Evolutionary conservation across 2,329 filamentous ascomycete genomes (phyloP), one percentile per base, ranked within the genome.

Genomic region (Cryphonectria naterciae): DNA sequence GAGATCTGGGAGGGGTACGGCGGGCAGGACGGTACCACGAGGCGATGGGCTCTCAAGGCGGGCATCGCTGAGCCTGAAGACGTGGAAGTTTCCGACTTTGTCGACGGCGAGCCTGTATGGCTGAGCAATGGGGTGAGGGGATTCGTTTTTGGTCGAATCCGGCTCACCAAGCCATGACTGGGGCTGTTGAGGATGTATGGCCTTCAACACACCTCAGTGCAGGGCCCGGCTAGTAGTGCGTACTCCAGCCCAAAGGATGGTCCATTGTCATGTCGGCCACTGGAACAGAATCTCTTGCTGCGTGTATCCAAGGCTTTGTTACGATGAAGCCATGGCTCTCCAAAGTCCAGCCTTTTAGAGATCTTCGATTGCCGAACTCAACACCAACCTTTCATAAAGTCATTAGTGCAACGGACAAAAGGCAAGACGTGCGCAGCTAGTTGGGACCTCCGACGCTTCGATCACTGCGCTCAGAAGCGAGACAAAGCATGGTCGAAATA

Each of bases 121-220:
- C 82, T 98, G 68, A 97, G 94, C 79, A 98, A 95, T 79, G 94
- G 93, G 0, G 92, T 95, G 1, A 87, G 92, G 74, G 95, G 95
- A 0, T 97, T 97, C 75, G 84, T 90, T 17, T 83, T 79, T 70
- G 88, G 86, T 0, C 82, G 74, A 56, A 74, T 87, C 5, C 60
- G 63, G 28, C 43, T 65, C 0, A 11, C 46, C 75, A 72, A 25
- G 73, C 83, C 67, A 25, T 49, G 67, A 61, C 4, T 22, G 11
- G 22, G 22, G 22, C 32, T 5, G 5, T 52, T 46, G 0, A 46
- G 46, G 4, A 22, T 11, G 15, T 32, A 39, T n/a, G 13, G 25
- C 22, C 28, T 22, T 6, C 19, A 4, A 8, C 13, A 58, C 15
- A 17, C 13, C 54, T 58, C 54, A 15, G 28, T 58, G 25, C 28